Conservation (phyloP, 176 grass and related monocot species). For the Triticum timopheevii region DNA sequence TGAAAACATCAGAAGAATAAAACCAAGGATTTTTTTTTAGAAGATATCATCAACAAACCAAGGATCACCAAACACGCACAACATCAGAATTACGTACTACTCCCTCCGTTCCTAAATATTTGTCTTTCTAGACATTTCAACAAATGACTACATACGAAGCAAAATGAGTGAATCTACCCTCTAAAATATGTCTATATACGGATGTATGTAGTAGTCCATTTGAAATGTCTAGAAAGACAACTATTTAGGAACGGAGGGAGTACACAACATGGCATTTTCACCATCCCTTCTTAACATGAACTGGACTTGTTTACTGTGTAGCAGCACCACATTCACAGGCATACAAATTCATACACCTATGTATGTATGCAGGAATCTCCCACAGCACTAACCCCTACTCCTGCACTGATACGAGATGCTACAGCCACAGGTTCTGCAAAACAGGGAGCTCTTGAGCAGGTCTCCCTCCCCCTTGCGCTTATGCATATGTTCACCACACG, state of each 20-base stretch:
- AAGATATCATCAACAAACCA: neutral
- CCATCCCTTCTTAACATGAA: neutral
- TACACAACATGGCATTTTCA: neutral
- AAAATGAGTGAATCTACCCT: no score
- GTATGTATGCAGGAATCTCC: neutral
- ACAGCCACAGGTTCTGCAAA: neutral
- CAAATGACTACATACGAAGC: no score
- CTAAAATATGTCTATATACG: no score
- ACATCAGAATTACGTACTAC: neutral
- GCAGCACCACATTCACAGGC: neutral
- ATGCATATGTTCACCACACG: slow-evolving; percentile 3
- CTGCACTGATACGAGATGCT: neutral
- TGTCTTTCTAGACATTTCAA: no score
- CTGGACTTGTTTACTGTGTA: neutral
- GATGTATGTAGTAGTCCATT: no score
- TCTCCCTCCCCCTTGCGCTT: neutral
- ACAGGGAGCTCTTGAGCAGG: neutral
- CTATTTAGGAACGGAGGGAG: no score
- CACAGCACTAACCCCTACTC: neutral
- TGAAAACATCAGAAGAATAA: neutral
- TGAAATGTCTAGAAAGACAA: no score
- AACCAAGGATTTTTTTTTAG: neutral
- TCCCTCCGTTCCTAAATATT: no score
- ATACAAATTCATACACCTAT: neutral
- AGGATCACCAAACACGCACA: neutral